Evolutionary conservation across 73 alveolate species (phyloP).

Genomic region (Paramecium sonneborni): DNA sequence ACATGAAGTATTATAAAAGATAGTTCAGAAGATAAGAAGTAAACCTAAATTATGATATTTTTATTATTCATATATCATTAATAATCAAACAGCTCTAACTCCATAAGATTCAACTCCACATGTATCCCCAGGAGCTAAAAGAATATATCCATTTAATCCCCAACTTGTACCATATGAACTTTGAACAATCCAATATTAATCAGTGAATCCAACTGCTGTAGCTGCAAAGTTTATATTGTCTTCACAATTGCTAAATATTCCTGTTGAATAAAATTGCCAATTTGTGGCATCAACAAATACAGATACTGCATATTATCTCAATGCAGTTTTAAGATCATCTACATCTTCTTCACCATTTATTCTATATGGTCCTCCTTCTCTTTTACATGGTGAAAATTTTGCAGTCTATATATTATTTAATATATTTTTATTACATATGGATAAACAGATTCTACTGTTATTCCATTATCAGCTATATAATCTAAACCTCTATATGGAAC

Average conservation of each 20-base stretch:
- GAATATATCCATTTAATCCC: constrained; percentile 45
- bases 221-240: not conserved
- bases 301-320: constrained; percentile 9
- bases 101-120: constrained; percentile 13
- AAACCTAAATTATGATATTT: constrained; percentile 10
- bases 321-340: not conserved
- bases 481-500: constrained; percentile 71
- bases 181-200: constrained; percentile 9
- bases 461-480: constrained; percentile 54
- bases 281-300: constrained; percentile 39
- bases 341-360: constrained; percentile 29
- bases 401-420: not conserved
- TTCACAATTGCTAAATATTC: constrained; percentile 37
- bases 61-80: not conserved
- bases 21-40: not conserved
- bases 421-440: constrained; percentile 47
- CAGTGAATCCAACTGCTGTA: constrained; percentile 15
- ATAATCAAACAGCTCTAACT: not conserved
- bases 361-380: not conserved
- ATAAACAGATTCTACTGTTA: constrained; percentile 17
- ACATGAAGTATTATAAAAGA: not conserved
- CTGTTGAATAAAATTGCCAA: constrained; percentile 32
- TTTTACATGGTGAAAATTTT: constrained; percentile 49
- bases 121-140: constrained; percentile 42
- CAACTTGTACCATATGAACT: constrained; percentile 37